These are phyloP conservation scores for Trametes cubensis DNA, from an alignment of 768 basidiomycete species.

Conservation along the genomic window DNA sequence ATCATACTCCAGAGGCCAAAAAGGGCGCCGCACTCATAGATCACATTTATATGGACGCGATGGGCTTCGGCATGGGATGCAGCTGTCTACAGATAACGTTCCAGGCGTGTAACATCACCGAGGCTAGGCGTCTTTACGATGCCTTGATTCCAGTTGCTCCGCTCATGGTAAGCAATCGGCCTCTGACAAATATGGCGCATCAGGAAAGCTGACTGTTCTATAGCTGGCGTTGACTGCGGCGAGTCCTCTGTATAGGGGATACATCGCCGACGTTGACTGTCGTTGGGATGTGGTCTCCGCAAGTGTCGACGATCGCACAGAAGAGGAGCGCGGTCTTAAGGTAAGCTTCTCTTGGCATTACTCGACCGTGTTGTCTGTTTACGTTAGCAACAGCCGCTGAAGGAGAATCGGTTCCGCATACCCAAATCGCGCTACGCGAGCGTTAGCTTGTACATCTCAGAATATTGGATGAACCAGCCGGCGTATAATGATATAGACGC, in stretches of 20 bases:
- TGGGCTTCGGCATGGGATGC: conserved; percentile 99
- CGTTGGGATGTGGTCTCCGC: conserved; percentile 99
- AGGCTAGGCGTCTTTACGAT: conserved; percentile 93
- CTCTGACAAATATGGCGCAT: not conserved
- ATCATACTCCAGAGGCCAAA: conserved; percentile 67
- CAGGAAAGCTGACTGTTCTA: not conserved
- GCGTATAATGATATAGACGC: conserved; percentile 91
- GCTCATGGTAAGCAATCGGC: conserved; percentile 71
- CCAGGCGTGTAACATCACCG: conserved; percentile 91
- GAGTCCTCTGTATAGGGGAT: conserved; percentile 93
- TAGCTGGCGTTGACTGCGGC: conserved; percentile 94
- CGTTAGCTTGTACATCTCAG: conserved; percentile 91
- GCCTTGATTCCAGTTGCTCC: conserved; percentile 94
- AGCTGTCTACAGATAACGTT: conserved; percentile 98
- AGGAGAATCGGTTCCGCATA: conserved; percentile 73
- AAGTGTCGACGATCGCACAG: conserved; percentile 96
- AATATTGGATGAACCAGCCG: conserved; percentile 82
- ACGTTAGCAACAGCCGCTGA: conserved; percentile 60
- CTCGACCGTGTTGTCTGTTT: conserved; percentile 13
- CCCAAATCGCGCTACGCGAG: conserved; percentile 98
- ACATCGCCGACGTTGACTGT: conserved; percentile 95
- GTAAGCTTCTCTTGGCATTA: conserved; percentile 40
- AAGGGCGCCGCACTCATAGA: conserved; percentile 84
- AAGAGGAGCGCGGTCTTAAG: conserved; percentile 90
- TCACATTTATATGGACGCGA: conserved; percentile 98